Percentiles rank a stretch among this genome's conserved stretches.
Evolutionary conservation across 768 basidiomycete species (phyloP).

Genomic region (Suillus weaverae): DNA sequence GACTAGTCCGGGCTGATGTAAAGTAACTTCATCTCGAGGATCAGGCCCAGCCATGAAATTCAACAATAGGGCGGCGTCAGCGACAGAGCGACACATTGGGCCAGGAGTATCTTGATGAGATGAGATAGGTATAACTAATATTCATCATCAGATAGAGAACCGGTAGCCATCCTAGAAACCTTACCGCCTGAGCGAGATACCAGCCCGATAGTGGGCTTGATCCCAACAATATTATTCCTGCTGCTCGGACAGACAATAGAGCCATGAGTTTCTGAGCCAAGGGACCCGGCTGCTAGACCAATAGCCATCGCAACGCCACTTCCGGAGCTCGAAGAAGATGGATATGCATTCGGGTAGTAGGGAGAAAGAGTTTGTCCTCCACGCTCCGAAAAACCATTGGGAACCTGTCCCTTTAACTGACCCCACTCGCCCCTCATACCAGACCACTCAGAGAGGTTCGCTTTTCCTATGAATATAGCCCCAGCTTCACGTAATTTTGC

Average conservation of each 20-base stretch:
- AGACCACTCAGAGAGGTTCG: conserved; percentile 45
- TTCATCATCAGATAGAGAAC: background rate
- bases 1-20: background rate
- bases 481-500: conserved; percentile 33
- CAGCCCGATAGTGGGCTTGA: background rate
- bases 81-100: background rate
- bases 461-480: conserved; percentile 42
- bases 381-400: conserved; percentile 45
- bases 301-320: conserved; percentile 29
- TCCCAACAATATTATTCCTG: conserved; percentile 34
- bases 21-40: background rate
- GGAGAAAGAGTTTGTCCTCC: conserved; percentile 45
- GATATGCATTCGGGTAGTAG: conserved; percentile 43
- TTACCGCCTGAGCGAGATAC: background rate
- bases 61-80: background rate
- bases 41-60: background rate
- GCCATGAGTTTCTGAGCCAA: conserved; percentile 40
- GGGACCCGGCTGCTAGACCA: background rate
- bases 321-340: conserved; percentile 44
- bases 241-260: conserved; percentile 41
- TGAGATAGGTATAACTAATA: background rate
- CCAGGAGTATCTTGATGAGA: background rate
- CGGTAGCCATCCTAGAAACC: background rate
- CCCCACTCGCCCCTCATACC: conserved; percentile 30
- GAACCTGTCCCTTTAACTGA: conserved; percentile 23